These are phyloP conservation scores for Pleurotus salmoneostramineus DNA, from an alignment of 768 basidiomycete genomes.

Conservation along the genomic window DNA sequence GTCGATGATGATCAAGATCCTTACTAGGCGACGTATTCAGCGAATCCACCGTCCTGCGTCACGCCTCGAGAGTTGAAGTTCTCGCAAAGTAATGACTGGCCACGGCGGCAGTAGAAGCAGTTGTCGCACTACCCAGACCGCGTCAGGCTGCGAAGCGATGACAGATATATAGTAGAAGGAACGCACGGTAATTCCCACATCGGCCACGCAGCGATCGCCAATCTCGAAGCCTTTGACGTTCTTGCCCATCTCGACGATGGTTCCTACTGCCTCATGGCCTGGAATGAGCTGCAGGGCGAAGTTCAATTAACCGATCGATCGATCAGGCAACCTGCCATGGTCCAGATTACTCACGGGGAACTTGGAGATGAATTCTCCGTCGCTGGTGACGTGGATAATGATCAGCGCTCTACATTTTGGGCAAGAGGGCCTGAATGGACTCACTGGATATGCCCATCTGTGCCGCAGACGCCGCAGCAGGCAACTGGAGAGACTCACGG, in stretches of 20 bases:
- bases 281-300: conserved; percentile 7
- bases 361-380: conserved; percentile 11
- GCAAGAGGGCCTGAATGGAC: conserved; percentile 26
- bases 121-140: conserved; percentile 55
- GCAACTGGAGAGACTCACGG: conserved; percentile 8
- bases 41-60: conserved; percentile 81
- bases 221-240: conserved; percentile 54
- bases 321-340: conserved; percentile 3
- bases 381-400: background rate
- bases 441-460: conserved; percentile 57
- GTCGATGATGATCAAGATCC: conserved; percentile 18
- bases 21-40: conserved; percentile 84
- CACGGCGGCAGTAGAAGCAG: conserved; percentile 87
- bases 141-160: background rate
- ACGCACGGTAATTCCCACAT: conserved; percentile 50
- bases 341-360: conserved; percentile 6
- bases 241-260: conserved; percentile 30
- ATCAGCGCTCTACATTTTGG: conserved; percentile 13
- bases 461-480: conserved; percentile 47
- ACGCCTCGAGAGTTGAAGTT: conserved; percentile 81
- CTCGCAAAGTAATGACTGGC: conserved; percentile 80
- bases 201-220: conserved; percentile 69
- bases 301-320: conserved; percentile 3
- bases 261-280: conserved; percentile 8
- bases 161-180: conserved; percentile 5